These are phyloP conservation scores for Boletus insuetus DNA, from an alignment of 768 basidiomycete species.

Conservation along the genomic window DNA sequence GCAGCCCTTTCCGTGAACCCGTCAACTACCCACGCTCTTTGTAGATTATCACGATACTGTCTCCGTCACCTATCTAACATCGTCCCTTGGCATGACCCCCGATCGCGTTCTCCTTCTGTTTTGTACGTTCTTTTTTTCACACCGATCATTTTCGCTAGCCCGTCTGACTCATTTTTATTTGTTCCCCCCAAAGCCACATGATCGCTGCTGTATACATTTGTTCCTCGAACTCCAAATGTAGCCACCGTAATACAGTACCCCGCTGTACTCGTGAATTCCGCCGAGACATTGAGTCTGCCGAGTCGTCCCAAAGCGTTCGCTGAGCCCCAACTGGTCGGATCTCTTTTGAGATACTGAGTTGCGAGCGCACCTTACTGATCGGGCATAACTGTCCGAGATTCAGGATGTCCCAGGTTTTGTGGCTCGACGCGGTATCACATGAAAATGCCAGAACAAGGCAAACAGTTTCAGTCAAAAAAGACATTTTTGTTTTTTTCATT, in stretches of 20 bases:
- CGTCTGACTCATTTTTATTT: constrained; percentile 14
- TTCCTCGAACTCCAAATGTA: constrained; percentile 13
- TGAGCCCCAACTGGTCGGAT: constrained; percentile 11
- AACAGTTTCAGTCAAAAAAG: background rate
- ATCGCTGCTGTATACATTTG: constrained; percentile 23
- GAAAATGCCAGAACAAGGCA: constrained; percentile 1
- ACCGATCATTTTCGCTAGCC: constrained; percentile 14
- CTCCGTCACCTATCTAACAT: constrained; percentile 15
- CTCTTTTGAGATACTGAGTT: constrained; percentile 7
- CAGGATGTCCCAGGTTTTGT: too few relatives aligned
- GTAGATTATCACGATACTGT: constrained; percentile 8
- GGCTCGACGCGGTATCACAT: constrained; percentile 14
- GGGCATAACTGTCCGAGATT: background rate
- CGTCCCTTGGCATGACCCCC: constrained; percentile 17
- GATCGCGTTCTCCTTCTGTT: constrained; percentile 16
- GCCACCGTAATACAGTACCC: constrained; percentile 15
- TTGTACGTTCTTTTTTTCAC: constrained; percentile 23
- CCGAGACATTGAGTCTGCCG: constrained; percentile 12
- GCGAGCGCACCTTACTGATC: constrained; percentile 13
- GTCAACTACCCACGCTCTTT: constrained; percentile 3
- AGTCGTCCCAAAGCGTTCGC: constrained; percentile 6
- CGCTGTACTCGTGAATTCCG: constrained; percentile 9
- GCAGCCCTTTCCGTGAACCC: background rate
- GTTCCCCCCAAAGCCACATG: constrained; percentile 17
- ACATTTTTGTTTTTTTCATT: constrained; percentile 1